Conservation (phyloP, 495 filamentous ascomycete species). For the Cudoniella acicularis region DNA sequence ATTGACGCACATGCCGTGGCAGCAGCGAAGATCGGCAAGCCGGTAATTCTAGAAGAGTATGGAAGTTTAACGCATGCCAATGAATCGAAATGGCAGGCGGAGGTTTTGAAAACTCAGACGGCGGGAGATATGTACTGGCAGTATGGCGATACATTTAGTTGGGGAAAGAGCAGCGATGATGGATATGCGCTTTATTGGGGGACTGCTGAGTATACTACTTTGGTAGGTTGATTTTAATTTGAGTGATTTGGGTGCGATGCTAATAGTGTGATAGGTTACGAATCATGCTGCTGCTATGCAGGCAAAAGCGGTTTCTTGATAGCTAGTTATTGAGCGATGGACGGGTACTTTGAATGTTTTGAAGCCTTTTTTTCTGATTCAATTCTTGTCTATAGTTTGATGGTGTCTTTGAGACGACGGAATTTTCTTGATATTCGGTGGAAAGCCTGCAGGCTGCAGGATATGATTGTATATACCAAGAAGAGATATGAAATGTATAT, state of each 20-base stretch:
- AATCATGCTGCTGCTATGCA: background rate
- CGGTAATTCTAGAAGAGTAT: conserved; percentile 61
- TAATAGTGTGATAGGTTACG: background rate
- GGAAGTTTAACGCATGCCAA: conserved; percentile 14
- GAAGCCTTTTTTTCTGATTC: background rate
- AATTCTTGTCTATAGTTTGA: background rate
- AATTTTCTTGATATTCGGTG: background rate
- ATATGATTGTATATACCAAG: background rate
- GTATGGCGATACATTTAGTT: conserved; percentile 18
- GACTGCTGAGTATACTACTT: background rate
- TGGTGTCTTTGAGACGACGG: background rate
- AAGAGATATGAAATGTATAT: background rate
- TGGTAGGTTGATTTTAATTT: background rate
- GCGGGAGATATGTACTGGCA: conserved; percentile 30
- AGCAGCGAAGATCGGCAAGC: conserved; percentile 52
- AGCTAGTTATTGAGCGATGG: no score
- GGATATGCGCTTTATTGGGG: background rate
- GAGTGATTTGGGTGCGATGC: background rate
- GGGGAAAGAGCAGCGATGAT: background rate
- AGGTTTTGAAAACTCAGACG: conserved; percentile 15
- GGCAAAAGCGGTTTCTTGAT: background rate
- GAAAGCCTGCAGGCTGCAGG: no score
- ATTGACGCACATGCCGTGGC: conserved; percentile 53
- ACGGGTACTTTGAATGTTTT: no score
- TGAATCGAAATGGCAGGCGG: conserved; percentile 13